Base-by-base conservation (phyloP, 192 early-diverging fungal genomes). In the Coemansia sp. region DNA sequence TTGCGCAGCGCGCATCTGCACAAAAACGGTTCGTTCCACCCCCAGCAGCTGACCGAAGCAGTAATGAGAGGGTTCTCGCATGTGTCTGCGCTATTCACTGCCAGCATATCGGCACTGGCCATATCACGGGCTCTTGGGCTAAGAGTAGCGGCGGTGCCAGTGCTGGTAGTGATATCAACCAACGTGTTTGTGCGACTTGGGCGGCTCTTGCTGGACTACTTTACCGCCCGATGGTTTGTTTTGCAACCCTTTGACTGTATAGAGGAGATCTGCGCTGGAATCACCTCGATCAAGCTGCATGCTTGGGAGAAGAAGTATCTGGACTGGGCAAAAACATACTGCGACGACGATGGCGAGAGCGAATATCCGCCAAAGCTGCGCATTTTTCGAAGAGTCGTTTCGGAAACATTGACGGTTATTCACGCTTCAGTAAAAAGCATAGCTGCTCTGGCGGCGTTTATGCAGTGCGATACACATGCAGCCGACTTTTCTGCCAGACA, bases 201-300 rank as follows among this genome's bases (percentile, higher is more conserved):
- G 4, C 39, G 61, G 3, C 34, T 67, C 3, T 6, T 43, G 1
- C 53, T 73, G 5, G 72, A 73, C 32, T 73, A 66, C 33, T 32
- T 37, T 4, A 72, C 71, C 17, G 57, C 65, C 9, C 38, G 66
- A 3, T 67, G 60, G 39, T 54, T 64, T 56, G 60, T 63, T 36
- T 48, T 73, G 53, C 72, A 73, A 45, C 41, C 72, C 7, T 73
- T 63, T 33, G 90, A 91, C 73, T 68, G 87, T 53, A 89, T 94
- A 87, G 78, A 95, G 70, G 95, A 97, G 78, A 76, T 97, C 20
- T 77, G 95, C 66, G 92, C 91, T 61, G 91, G 93, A 41, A 97
- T 97, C 64, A 92, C 92, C 57, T 93, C 96, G 12, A 95, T 97
- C 77, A 97, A 97, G 74, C 78, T 97, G 32, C 95, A 95, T 72